Evolutionary conservation across 225 moss, liverwort and hornwort species (phyloP).

Genomic region (Bryoerythrophyllum caledonicum): DNA sequence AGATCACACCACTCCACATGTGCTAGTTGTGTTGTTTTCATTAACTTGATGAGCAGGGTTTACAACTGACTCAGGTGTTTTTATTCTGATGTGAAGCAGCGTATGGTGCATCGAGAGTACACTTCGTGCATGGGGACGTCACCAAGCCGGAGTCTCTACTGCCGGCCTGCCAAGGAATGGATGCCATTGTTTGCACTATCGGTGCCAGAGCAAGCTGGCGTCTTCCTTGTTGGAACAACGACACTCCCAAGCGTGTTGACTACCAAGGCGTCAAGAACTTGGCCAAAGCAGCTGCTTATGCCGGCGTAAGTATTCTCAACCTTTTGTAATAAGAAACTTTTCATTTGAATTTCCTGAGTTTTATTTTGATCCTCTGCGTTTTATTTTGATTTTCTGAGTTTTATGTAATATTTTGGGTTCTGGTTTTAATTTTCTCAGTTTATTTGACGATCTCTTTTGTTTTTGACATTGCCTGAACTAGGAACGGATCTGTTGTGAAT

Average conservation of each 20-base stretch:
- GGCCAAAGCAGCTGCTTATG: conserved; percentile 71
- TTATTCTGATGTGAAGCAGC: conserved; percentile 43
- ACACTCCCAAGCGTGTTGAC: conserved; percentile 83
- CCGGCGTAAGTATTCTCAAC: conserved; percentile 46
- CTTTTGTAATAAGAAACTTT: neutral
- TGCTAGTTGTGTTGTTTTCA: neutral
- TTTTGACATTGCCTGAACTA: neutral
- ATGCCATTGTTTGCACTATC: conserved; percentile 68
- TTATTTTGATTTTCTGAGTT: too few relatives aligned
- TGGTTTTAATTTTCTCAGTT: too few relatives aligned
- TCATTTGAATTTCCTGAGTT: too few relatives aligned
- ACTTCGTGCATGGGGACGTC: conserved; percentile 73
- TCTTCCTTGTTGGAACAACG: conserved; percentile 69
- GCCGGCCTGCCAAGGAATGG: conserved; percentile 72
- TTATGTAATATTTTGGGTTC: too few relatives aligned
- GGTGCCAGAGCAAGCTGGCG: conserved; percentile 90
- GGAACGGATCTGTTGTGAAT: neutral
- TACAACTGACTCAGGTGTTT: conserved; percentile 1
- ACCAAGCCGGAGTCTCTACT: conserved; percentile 72
- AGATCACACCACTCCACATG: neutral
- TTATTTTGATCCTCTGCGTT: too few relatives aligned
- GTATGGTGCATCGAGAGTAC: conserved; percentile 63
- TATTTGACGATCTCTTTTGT: too few relatives aligned
- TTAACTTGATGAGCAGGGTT: neutral
- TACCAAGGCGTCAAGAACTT: conserved; percentile 73